Conservation (phyloP, 2,329 filamentous ascomycete species). For the Exophiala sideris region DNA sequence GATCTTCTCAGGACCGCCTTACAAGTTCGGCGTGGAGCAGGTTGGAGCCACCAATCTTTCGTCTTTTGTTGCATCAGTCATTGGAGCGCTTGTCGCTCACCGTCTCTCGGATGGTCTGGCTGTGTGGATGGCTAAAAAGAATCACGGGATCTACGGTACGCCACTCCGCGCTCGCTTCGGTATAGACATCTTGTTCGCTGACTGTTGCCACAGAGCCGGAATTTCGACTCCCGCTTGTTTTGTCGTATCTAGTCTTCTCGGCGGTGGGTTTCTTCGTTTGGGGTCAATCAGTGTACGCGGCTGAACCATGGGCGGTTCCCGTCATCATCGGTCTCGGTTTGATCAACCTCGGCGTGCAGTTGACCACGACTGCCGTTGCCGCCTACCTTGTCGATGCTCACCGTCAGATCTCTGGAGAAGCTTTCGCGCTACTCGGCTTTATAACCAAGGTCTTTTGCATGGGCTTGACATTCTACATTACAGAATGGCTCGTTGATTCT, state of each 20-base stretch:
- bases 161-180: too few species aligned
- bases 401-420: background rate
- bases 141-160: background rate
- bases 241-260: slow-evolving; percentile 1
- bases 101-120: background rate
- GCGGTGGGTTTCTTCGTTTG: background rate
- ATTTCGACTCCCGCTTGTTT: background rate
- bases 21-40: slow-evolving; percentile 31
- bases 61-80: background rate
- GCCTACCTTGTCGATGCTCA: slow-evolving; percentile 1
- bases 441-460: background rate
- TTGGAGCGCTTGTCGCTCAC: background rate
- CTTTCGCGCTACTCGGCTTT: slow-evolving; percentile 1
- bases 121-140: background rate
- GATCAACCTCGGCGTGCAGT: background rate
- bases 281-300: background rate
- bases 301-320: background rate
- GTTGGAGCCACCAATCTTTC: slow-evolving; percentile 36
- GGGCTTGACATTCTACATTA: background rate
- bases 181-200: too few species aligned
- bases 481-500: background rate
- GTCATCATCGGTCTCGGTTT: background rate
- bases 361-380: background rate
- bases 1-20: slow-evolving; percentile 30
- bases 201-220: background rate